Conservation (phyloP, 75 land plant species). For the Picea sitchensis region DNA sequence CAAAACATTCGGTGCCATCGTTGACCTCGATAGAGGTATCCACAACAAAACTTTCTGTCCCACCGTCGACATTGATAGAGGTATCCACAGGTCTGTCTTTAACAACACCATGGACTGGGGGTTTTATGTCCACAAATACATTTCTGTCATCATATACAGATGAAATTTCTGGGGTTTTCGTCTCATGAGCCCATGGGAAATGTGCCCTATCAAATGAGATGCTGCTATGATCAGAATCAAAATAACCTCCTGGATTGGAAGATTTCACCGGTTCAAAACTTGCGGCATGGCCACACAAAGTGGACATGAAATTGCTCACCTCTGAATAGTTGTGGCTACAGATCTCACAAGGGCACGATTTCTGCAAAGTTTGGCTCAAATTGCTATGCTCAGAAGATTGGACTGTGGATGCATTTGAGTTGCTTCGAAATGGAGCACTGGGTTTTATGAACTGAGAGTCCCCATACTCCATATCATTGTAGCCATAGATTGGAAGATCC, state of each 20-base stretch:
- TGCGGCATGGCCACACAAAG: not conserved
- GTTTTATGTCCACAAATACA: not conserved
- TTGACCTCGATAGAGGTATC: not conserved
- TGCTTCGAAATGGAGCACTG: too few species aligned
- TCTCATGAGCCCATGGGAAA: not conserved
- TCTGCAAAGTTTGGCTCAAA: not conserved
- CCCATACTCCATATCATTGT: not conserved
- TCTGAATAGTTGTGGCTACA: not conserved
- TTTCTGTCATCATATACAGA: not conserved
- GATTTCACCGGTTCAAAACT: not conserved
- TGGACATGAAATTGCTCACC: not conserved
- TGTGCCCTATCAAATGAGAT: not conserved
- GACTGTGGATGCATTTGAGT: not conserved
- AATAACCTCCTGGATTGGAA: not conserved
- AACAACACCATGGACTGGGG: not conserved
- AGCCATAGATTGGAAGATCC: not conserved
- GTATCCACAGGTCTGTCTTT: not conserved
- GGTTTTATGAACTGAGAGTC: not conserved
- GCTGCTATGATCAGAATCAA: not conserved
- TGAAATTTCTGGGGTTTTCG: not conserved
- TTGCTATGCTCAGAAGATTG: not conserved
- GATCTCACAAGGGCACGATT: not conserved
- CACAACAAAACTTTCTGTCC: not conserved
- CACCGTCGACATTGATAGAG: not conserved
- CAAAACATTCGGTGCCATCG: not conserved